Evolutionary conservation across 2,329 filamentous ascomycete genomes (phyloP), one percentile per base, ranked within the genome.

Genomic region (Trichoderma atrobrunneum): DNA sequence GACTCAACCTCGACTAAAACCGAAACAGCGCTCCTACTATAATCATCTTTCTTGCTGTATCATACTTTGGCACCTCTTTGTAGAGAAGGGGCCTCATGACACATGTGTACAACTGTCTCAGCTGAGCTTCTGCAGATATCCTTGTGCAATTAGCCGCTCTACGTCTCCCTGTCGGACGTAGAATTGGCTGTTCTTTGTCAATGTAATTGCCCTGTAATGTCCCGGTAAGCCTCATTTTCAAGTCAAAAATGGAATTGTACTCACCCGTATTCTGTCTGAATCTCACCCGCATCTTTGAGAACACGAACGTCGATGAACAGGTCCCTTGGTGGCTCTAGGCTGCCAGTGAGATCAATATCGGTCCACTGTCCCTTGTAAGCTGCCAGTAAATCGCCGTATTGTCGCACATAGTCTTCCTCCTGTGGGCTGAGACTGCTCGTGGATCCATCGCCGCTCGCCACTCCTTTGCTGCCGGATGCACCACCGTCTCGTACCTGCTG

Each of bases 351-450:
- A 82, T 99, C 96, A 76, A 99, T 92, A 80, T 99, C 96, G 24
- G 95, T 98, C 95, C 95, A 99, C 78, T 97, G 94, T 1, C 96
- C 96, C 81, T 99, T 99, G 82, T 97, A 98, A 2, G 94, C 93
- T n/a, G 95, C 94, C 70, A 99, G 84, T 75, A 99, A 85, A 78
- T 99, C 95, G 75, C 92, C 91, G 79, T 98, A 99, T 78, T 95
- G 92, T 73, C 95, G 88, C 72, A 97, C 93, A 79, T 98, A 99
- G 77, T 98, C 96, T 81, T 98, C 95, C 81, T 99, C 96, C 80
- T 98, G 95, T 0, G 96, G 95, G 77, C 94, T 97, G 72, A 98
- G 84, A 78, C 93, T 95, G 84, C 91, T 95, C 72, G 90, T 90
- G 26, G 83, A 84, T 32, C 82, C 84, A 70, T 89, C 86, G 11